A percentile compares a stretch with the other conserved stretches of the same genome.
Evolutionary conservation across 257 asterid genomes (phyloP).

Genomic region (Petunia secreta): DNA sequence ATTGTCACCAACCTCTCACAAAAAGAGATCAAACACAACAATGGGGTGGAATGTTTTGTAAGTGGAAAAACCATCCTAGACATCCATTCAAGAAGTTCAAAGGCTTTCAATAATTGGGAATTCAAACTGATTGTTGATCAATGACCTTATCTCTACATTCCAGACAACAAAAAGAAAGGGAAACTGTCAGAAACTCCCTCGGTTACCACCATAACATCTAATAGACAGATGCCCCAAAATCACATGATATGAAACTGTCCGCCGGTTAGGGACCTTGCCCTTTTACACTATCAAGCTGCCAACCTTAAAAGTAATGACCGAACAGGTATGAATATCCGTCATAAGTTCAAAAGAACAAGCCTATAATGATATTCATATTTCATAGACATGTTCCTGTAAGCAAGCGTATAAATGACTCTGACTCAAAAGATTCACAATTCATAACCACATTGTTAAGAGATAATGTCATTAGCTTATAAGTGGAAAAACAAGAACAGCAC

Average conservation of each 20-base stretch:
- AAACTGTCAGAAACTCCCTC: background rate
- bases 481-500: background rate
- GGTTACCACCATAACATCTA: background rate
- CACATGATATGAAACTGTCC: background rate
- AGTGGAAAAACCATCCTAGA: background rate
- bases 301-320: background rate
- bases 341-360: background rate
- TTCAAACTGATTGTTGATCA: background rate
- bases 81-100: conserved; percentile 1
- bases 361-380: background rate
- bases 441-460: background rate
- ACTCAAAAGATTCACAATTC: background rate
- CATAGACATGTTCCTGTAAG: background rate
- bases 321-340: background rate
- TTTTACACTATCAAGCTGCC: background rate
- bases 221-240: background rate
- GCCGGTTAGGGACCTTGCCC: no score
- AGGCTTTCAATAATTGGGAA: background rate
- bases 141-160: background rate
- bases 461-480: background rate
- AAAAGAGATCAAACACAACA: background rate
- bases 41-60: background rate
- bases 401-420: background rate
- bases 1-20: background rate
- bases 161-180: background rate